Percentiles rank a stretch among this genome's conserved stretches.
Evolutionary conservation across 2,329 filamentous ascomycete species (phyloP).

Genomic region (Fusarium sp.): DNA sequence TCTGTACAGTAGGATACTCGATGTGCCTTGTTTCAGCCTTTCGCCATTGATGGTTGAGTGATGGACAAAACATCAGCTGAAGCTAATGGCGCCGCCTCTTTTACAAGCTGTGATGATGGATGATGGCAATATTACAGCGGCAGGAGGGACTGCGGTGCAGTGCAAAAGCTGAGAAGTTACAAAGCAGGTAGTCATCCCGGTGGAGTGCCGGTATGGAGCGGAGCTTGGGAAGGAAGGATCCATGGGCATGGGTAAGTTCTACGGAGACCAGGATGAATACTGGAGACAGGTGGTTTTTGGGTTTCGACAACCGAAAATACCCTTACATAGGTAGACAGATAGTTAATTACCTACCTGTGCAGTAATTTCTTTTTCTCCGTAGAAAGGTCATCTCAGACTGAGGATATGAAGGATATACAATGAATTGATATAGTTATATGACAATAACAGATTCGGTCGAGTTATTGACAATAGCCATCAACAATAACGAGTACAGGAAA

Average conservation of each 20-base stretch:
- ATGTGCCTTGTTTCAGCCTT: conserved; percentile 18
- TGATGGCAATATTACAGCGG: not conserved
- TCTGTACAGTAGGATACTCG: conserved; percentile 2
- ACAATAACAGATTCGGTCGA: conserved; percentile 6
- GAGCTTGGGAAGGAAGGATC: not conserved
- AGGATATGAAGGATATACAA: not conserved
- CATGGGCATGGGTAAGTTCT: not conserved
- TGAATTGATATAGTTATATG: not conserved
- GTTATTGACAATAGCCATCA: not conserved
- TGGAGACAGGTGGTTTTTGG: not conserved
- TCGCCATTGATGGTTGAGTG: not conserved
- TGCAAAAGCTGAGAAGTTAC: not conserved
- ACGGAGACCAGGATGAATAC: not conserved
- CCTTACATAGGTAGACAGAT: not conserved
- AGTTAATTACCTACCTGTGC: not conserved
- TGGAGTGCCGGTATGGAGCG: not conserved
- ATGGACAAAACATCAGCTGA: not conserved
- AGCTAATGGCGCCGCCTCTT: not conserved
- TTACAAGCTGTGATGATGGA: not conserved
- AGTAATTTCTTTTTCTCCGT: not conserved
- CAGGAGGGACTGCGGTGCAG: not conserved
- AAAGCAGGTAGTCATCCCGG: not conserved
- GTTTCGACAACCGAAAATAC: not conserved
- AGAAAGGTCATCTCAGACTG: not conserved
- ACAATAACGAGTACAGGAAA: not conserved